Evolutionary conservation across 2,329 filamentous ascomycete species (phyloP), one percentile per base, ranked within the genome.

Genomic region (Alternaria panax): DNA sequence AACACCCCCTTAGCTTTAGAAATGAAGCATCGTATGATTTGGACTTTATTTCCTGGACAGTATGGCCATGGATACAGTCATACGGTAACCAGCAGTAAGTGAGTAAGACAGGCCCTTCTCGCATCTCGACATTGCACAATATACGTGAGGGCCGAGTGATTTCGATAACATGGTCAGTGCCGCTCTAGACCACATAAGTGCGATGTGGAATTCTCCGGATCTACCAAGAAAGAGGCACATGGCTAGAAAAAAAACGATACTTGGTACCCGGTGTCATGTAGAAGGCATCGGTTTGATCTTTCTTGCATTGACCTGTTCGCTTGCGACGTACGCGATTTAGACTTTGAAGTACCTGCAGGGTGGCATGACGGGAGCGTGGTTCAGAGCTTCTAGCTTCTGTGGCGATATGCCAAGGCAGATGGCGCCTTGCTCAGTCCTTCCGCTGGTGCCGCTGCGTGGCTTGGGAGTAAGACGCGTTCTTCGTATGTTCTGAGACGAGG

Each of bases 301-400:
- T 48, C 14, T 28, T 48, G 45, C 45, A 34, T 48, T 22, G 45
- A 18, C 45, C 45, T 24, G 12, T 22, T 47, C 18, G 45, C 28
- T 24, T 34, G 45, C 12, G n/a, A 12, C 40, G 22, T 47, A 32
- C 45, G 28, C 20, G 18, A 47, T 47, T 47, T 32, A 22, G n/a
- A 47, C 27, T 47, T 47, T 47, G 43, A 34, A 32, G 45, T 47
- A 47, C 45, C 45, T 47, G 45, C 45, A 47, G 45, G 45, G 4
- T 40, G 18, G 38, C 32, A 48, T 48, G 30, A 9, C 20, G 20
- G 45, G 25, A 36, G 45, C 6, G 30, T 20, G 20, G 20, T 34
- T 48, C 30, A 36, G 28, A 34, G 20, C 30, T 36, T 48, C 30
- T 48, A 48, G 45, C 28, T 34, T 32, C 28, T 48, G 30, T n/a